Base-by-base conservation (phyloP, 1,139 yeast species). In the Yamadazyma diospyri region DNA sequence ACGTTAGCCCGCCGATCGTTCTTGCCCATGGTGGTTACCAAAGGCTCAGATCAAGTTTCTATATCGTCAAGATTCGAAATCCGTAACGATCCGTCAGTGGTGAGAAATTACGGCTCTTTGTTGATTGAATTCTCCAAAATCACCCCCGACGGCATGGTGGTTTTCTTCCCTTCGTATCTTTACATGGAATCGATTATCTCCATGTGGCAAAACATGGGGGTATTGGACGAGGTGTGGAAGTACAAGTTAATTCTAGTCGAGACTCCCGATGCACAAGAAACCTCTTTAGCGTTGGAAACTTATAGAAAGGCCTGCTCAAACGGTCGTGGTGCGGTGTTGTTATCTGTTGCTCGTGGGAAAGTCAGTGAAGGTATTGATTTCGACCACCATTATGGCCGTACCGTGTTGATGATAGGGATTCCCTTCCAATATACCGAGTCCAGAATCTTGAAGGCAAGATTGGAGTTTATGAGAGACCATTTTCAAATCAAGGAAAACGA, bases 361-460 rank as follows among this genome's bases (percentile, higher is more conserved):
- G 97, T 92, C 2, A 85, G 95, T 2, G 99, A 92, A 62, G 99
- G 99, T 40, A 92, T 92, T 49, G 99, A 92, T 87, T 92, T 92
- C 64, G 98, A 94, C 55, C 97, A 92, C 57, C 98, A 92, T 46
- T 92, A 86, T 57, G 99, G 98, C 11, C 78, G 99, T 50, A 87
- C 98, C 0, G 99, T 92, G 43, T 69, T 92, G 43, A 89, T 92
- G 97, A 89, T 94, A 61, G 99, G 99, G 45, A 94, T 92, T 43
- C 99, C 99, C 0, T 92, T 89, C 71, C 99, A 92, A 69, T 92
- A 92, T 58, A 94, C 99, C 0, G 98, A 92, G 54, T 88, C 97
- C 7, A 79, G 98, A 52, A 92, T 92, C 41, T 69, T 92, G 46
- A 94, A 92, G 50, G 98, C 99, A 0, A 75, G 98, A 37, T 67